Base-by-base conservation (phyloP, 768 basidiomycete genomes). In the Mycena belliarum region DNA sequence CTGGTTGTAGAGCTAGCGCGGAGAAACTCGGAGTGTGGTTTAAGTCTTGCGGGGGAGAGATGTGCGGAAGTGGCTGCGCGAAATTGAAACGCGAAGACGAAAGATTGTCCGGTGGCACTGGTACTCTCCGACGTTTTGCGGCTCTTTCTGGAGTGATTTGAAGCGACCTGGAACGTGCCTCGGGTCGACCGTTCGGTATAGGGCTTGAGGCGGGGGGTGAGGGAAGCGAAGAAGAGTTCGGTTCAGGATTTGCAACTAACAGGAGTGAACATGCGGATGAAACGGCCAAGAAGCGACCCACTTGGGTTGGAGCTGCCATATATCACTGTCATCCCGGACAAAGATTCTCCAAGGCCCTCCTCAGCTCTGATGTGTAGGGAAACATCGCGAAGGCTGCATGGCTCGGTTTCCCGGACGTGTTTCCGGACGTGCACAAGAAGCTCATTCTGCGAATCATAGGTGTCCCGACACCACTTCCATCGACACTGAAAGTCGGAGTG, bases 391-490 rank as follows among this genome's bases (percentile, higher is more conserved):
- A 75, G 75, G 24, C 63, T 68, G 56, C 82, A 73, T n/a, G 82
- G 78, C 40, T 74, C 65, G 35, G 76, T 72, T 25, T 69, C 70
- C 49, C 68, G 73, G 41, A 82, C 73, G 65, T 87, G 85, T 25
- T 70, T 65, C 15, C 75, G 65, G 41, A 85, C 76, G 64, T 87
- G 85, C 8, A 70, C 60, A 3, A 71, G 65, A 25, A 85, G 76
- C 16, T 74, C 75, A n/a, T n/a, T n/a, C n/a, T n/a, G 3, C 66
- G 59, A n/a, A 71, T 68, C 25, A 53, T 79, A 85, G 3, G 71
- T 71, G 11, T 67, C 67, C 3, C 79, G 72, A 50, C 85, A 87
- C 79, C 81, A 82, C 6, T 72, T 73, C 85, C 84, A 60, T 29
- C 53, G 52, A 18, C 56, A 57, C 25, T 57, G 49, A 35, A 37